Evolutionary conservation across 2,329 filamentous ascomycete species (phyloP), one percentile per base, ranked within the genome.

Genomic region (Hypoxylon sp.): DNA sequence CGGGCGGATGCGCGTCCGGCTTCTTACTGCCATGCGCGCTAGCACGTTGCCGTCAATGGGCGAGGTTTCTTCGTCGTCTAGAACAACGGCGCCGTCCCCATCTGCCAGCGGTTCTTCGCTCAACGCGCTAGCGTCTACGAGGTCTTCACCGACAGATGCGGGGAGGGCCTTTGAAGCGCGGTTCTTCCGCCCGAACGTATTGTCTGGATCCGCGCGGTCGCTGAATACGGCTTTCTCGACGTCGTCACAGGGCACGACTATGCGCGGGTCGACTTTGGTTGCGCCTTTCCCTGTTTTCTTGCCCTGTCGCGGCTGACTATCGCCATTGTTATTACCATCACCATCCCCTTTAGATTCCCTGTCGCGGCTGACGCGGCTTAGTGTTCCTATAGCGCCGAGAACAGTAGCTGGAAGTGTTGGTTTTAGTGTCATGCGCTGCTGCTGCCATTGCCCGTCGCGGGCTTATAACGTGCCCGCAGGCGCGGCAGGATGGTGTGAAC

Each of bases 391-490:
- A 90, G 38, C 84, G 79, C 49, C 82, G 79, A 0, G 87, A 89
- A 77, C 87, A 89, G 78, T 88, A 90, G 67, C 87, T 88, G 32
- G 53, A 32, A 2, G n/a, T 75, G 70, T 55, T 57, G n/a, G 13
- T 36, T 19, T 23, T 38, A 5, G 51, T 43, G 34, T 48, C 36
- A 19, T 58, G 71, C 34, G 73, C 79, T 4, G 73, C 38, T 2
- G 76, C 72, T 1, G 76, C 72, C 17, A 72, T 76, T 45, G 77
- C 71, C 49, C 74, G 77, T 28, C 77, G 74, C 5, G 73, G 75
- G 69, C 83, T 82, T 41, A 88, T 87, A 2, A 87, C 81, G 43
- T 87, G 80, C 0, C 88, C 87, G 69, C 87, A 90, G 11, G 84
- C 83, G 66, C 84, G 83, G 70, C 86, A 89, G 74, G 89, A 89